phyloP scores from a whole-genome alignment of 768 basidiomycete species.

The Tulasnella sp. region DNA sequence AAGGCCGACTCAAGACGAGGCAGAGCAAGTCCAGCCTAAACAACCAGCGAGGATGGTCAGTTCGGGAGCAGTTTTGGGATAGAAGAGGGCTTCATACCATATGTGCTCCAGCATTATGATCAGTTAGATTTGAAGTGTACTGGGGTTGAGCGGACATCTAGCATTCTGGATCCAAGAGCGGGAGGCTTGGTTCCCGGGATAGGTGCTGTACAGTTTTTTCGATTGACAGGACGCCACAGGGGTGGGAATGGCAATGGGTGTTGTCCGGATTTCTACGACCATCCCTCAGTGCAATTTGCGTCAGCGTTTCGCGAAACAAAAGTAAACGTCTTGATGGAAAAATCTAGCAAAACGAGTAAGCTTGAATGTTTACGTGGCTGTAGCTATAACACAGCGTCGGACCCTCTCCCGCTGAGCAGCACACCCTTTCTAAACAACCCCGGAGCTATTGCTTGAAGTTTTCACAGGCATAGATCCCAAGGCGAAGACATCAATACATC shows the following conservation, averaged over 20 bases:
- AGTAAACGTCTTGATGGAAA: too few species aligned
- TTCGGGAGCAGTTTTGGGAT: not conserved
- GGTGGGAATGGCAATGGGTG: too few species aligned
- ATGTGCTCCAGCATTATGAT: not conserved
- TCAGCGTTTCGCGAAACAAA: too few species aligned
- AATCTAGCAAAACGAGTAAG: too few species aligned
- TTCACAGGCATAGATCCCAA: not conserved
- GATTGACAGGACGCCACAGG: not conserved
- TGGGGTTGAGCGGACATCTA: not conserved
- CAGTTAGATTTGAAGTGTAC: not conserved
- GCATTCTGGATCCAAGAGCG: not conserved
- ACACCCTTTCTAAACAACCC: not conserved
- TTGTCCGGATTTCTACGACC: too few species aligned
- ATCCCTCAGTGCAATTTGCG: too few species aligned
- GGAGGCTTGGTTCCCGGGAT: not conserved
- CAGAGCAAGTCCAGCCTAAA: not conserved
- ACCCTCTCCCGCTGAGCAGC: too few species aligned
- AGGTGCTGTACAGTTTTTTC: slow-evolving; percentile 10
- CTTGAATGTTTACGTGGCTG: too few species aligned
- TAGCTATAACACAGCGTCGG: too few species aligned
- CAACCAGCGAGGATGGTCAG: not conserved
- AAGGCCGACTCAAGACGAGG: not conserved
- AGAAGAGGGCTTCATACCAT: not conserved
- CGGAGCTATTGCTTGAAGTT: not conserved
- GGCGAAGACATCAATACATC: not conserved